Conservation (phyloP, 768 basidiomycete genomes). For the Suillus alpinus region DNA sequence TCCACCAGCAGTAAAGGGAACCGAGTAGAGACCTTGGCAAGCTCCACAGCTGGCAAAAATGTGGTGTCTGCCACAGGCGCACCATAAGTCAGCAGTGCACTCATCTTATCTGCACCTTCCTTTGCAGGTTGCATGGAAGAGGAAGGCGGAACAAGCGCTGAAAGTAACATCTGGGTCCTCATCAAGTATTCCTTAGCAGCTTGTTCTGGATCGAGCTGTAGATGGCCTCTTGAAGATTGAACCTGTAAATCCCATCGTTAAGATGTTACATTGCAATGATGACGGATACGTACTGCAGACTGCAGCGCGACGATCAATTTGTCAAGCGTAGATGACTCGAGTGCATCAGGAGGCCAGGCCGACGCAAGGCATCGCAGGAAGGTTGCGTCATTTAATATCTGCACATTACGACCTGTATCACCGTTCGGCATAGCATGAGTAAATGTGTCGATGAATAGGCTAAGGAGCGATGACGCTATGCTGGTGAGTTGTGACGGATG, state of each 20-base stretch:
- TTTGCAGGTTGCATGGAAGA: slow-evolving; percentile 15
- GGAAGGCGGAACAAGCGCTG: slow-evolving; percentile 50
- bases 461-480: slow-evolving; percentile 39
- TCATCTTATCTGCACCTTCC: slow-evolving; percentile 36
- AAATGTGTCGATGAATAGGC: slow-evolving; percentile 33
- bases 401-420: slow-evolving; percentile 25
- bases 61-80: slow-evolving; percentile 50
- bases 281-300: slow-evolving; percentile 24
- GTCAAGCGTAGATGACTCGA: slow-evolving; percentile 21
- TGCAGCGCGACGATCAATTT: slow-evolving; percentile 23
- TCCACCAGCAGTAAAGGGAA: slow-evolving; percentile 74
- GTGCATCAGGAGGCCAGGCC: slow-evolving; percentile 23
- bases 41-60: slow-evolving; percentile 56
- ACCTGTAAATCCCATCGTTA: slow-evolving; percentile 13
- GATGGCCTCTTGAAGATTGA: slow-evolving; percentile 2
- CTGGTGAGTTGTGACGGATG: slow-evolving; percentile 32
- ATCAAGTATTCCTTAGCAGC: slow-evolving; percentile 43
- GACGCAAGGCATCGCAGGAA: slow-evolving; percentile 45
- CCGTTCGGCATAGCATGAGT: slow-evolving; percentile 31
- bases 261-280: background rate
- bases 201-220: slow-evolving; percentile 22
- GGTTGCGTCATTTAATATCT: slow-evolving; percentile 43
- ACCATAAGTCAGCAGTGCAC: slow-evolving; percentile 51
- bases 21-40: slow-evolving; percentile 69
- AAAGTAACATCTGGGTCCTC: slow-evolving; percentile 61